Evolutionary conservation across 495 filamentous ascomycete genomes (phyloP), one percentile per base, ranked within the genome.

Genomic region (Friedmanniomyces simplex): DNA sequence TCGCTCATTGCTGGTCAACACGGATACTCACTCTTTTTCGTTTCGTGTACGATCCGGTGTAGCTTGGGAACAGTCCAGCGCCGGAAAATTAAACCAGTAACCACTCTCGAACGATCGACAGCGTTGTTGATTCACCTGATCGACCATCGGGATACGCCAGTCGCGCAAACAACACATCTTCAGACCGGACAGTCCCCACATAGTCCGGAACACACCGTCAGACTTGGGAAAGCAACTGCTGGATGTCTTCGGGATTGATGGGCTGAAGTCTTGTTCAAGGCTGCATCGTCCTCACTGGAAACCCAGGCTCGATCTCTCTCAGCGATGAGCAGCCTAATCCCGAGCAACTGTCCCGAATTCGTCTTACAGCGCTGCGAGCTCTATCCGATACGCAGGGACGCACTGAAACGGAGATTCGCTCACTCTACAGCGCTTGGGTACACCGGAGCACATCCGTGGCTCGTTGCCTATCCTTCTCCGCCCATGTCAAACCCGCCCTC

Each of bases 401-500:
- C 20, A 21, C 21, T 49, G 46, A 14, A 49, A 30, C 46, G 54
- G n/a, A 47, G 26, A 7, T 8, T 24, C 11, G 28, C 54, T 43
- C 39, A 34, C 11, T 18, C 39, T 12, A 56, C n/a, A 10, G n/a
- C 18, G 18, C 41, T 30, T 16, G 39, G 39, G 18, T 20, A 43
- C 39, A 16, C 14, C 39, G 39, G 39, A 16, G 14, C 39, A 43
- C 18, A 43, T 20, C 39, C 39, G 13, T 43, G 39, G 39, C 39
- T 43, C 39, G 5, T 43, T 16, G 39, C 39, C 39, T 72, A 71
- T 62, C 71, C 68, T 30, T 72, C 70, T 32, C 69, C 71, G 57
- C 70, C 71, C 45, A 73, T 73, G 71, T 73, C 71, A 63, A 65
- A 65, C 56, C 64, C 71, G 26, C 67, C 65, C 24, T 71, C 69